A percentile compares a stretch with the other conserved stretches of the same genome.
phyloP scores from a whole-genome alignment of 306 rosid genomes.

The Vachellia collinsii region DNA sequence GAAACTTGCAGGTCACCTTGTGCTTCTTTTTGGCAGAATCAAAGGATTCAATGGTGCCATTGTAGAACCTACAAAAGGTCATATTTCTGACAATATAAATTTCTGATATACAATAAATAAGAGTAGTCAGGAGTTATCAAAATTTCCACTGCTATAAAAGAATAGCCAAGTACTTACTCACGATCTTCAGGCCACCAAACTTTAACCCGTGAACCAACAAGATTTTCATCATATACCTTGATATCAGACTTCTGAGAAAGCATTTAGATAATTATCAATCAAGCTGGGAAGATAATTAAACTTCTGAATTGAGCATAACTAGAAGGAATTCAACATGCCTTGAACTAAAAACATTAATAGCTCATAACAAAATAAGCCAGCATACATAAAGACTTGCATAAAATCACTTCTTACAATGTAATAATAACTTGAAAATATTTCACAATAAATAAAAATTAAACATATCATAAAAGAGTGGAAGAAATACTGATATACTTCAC shows the following conservation, averaged over 20 bases:
- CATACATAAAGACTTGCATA: neutral
- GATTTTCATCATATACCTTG: slow-evolving; percentile 50
- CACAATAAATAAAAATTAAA: neutral
- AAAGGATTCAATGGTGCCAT: slow-evolving; percentile 60
- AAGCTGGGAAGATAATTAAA: slow-evolving; percentile 24
- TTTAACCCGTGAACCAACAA: slow-evolving; percentile 69
- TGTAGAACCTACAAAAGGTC: slow-evolving; percentile 66
- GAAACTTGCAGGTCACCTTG: slow-evolving; percentile 54
- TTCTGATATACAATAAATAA: neutral
- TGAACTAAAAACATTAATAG: neutral
- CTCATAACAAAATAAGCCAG: neutral
- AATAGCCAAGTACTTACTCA: slow-evolving; percentile 54
- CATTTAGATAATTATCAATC: slow-evolving; percentile 32
- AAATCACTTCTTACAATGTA: neutral
- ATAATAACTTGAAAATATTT: neutral
- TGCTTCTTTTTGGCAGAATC: slow-evolving; percentile 60
- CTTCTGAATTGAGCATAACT: slow-evolving; percentile 16
- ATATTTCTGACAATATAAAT: slow-evolving; percentile 20
- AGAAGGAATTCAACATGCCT: neutral
- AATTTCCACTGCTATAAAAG: slow-evolving; percentile 23
- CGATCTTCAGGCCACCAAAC: slow-evolving; percentile 91
- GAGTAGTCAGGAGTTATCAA: neutral
- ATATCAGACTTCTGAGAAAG: slow-evolving; percentile 55
- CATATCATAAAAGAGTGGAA: neutral
- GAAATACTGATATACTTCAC: slow-evolving; percentile 22